Conservation (phyloP, 1,284 basidiomycete species). For the Coniferiporia sulphurascens region DNA sequence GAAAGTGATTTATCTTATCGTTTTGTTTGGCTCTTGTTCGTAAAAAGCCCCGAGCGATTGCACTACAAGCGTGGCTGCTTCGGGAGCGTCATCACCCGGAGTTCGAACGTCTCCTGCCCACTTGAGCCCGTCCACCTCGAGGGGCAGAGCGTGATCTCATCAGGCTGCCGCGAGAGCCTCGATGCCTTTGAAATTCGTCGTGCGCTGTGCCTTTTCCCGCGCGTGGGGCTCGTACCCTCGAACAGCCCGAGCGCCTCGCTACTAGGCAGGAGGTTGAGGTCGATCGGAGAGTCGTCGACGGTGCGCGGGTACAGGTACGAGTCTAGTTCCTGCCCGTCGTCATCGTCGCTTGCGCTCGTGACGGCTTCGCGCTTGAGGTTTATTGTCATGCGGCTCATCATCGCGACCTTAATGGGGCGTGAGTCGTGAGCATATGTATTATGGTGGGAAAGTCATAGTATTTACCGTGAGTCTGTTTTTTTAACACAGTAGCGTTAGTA, state of each 20-base stretch:
- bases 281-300: not conserved
- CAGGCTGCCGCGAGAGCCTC: not conserved
- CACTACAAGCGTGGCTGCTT: not conserved
- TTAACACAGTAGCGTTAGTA: not conserved
- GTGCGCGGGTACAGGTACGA: constrained; percentile 1
- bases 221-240: not conserved
- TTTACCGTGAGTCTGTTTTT: constrained; percentile 23
- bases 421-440: not conserved
- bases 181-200: not conserved
- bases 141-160: not conserved
- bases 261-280: not conserved
- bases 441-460: not conserved
- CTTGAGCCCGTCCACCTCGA: not conserved
- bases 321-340: not conserved
- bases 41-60: not conserved
- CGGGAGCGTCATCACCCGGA: not conserved
- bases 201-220: not conserved
- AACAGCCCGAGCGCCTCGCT: not conserved
- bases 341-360: not conserved
- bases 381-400: constrained; percentile 51
- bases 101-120: not conserved
- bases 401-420: constrained; percentile 36
- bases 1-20: not conserved
- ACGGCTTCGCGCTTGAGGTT: constrained; percentile 30
- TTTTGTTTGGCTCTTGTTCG: too few relatives aligned